Percentiles rank a stretch among this genome's conserved stretches.
Conservation (phyloP, 805 yeast genomes). For the Ogataea henricii region DNA sequence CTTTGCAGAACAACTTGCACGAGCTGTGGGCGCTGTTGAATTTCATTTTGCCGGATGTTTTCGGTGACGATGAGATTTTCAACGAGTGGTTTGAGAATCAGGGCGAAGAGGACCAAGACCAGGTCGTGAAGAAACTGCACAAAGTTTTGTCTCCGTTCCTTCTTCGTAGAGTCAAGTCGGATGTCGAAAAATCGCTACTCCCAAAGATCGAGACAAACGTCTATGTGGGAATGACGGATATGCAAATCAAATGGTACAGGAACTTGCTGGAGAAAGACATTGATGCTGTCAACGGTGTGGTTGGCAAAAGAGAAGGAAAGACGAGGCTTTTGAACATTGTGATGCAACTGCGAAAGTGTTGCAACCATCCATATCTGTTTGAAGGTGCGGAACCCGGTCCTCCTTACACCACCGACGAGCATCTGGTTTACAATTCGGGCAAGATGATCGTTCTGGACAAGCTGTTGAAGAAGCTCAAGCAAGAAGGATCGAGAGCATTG, state of each 20-base stretch:
- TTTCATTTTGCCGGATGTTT: slow-evolving; percentile 90
- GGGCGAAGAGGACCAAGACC: slow-evolving; percentile 73
- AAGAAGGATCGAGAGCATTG: slow-evolving; percentile 83
- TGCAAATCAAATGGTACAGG: slow-evolving; percentile 93
- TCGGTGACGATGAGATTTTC: slow-evolving; percentile 86
- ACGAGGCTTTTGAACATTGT: slow-evolving; percentile 90
- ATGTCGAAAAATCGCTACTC: slow-evolving; percentile 85
- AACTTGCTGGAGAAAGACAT: slow-evolving; percentile 87
- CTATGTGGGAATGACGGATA: slow-evolving; percentile 91
- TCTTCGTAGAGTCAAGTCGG: slow-evolving; percentile 85
- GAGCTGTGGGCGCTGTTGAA: slow-evolving; percentile 95
- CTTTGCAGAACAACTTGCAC: slow-evolving; percentile 90
- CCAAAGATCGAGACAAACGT: slow-evolving; percentile 91
- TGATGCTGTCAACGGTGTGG: slow-evolving; percentile 94
- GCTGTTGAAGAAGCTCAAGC: slow-evolving; percentile 67
- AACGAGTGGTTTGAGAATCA: slow-evolving; percentile 85
- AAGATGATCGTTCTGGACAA: slow-evolving; percentile 89
- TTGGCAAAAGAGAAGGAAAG: slow-evolving; percentile 92
- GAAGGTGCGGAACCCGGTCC: slow-evolving; percentile 99
- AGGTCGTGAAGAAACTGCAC: slow-evolving; percentile 85
- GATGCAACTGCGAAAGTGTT: slow-evolving; percentile 95
- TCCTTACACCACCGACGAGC: slow-evolving; percentile 94
- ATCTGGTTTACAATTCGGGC: slow-evolving; percentile 84
- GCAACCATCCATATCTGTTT: slow-evolving; percentile 94
- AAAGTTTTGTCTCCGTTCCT: slow-evolving; percentile 86